phyloP scores from a whole-genome alignment of 129 eudicot genomes.

The Sambucus nigra region DNA sequence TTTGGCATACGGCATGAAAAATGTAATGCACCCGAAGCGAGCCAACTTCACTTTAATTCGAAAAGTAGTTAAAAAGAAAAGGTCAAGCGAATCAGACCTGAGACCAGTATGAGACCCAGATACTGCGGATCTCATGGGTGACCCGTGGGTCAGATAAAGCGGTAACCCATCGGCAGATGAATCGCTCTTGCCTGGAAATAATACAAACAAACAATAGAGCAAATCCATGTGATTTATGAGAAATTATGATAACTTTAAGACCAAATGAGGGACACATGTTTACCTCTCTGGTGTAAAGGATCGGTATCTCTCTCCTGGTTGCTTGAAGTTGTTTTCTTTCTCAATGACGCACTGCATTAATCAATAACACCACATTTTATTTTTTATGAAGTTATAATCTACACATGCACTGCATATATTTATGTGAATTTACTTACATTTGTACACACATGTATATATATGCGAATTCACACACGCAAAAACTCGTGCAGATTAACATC shows the following conservation, averaged over 20 bases:
- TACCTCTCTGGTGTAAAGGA: constrained; percentile 80
- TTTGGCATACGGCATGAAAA: too few species aligned
- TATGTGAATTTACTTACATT: too few species aligned
- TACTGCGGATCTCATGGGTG: constrained; percentile 82
- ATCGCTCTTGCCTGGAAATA: constrained; percentile 77
- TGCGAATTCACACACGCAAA: too few species aligned
- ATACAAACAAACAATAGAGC: neutral
- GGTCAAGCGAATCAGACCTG: constrained; percentile 39
- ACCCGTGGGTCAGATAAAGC: constrained; percentile 79
- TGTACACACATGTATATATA: too few species aligned
- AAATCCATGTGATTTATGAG: neutral
- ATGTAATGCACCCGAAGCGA: too few species aligned
- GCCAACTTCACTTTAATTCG: neutral
- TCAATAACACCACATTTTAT: too few species aligned
- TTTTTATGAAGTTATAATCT: too few species aligned
- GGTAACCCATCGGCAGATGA: constrained; percentile 51
- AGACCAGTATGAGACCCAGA: constrained; percentile 84
- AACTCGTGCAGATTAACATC: too few species aligned
- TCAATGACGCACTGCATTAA: constrained; percentile 45
- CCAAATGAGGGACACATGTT: neutral
- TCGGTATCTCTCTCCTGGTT: constrained; percentile 87
- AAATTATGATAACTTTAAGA: neutral
- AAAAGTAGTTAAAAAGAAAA: neutral
- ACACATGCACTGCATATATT: too few species aligned
- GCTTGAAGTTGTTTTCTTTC: constrained; percentile 75